phyloP scores from a whole-genome alignment of 1,139 yeast genomes.

The Geotrichum australiense region DNA sequence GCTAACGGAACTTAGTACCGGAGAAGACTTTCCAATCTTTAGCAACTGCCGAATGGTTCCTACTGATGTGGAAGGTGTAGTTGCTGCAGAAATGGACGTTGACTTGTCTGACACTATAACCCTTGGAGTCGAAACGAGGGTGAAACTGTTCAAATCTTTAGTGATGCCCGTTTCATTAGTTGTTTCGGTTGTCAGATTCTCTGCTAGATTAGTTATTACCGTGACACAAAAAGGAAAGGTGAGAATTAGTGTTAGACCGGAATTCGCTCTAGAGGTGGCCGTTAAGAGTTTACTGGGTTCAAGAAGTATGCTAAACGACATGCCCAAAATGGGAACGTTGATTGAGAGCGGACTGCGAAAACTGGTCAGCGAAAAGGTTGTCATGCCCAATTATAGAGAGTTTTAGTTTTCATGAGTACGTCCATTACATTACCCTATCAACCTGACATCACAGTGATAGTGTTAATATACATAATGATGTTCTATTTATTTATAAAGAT shows the following conservation, averaged over 20 bases:
- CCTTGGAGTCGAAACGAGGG: constrained; percentile 77
- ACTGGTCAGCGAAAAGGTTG: constrained; percentile 91
- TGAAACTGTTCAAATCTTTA: constrained; percentile 74
- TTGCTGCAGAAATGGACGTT: constrained; percentile 88
- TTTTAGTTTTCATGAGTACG: too few species aligned
- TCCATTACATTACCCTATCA: too few species aligned
- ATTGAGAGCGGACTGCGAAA: constrained; percentile 75
- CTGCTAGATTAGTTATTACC: constrained; percentile 66
- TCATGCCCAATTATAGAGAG: constrained; percentile 82
- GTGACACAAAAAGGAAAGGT: constrained; percentile 44
- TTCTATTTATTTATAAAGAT: too few species aligned
- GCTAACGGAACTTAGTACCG: constrained; percentile 84
- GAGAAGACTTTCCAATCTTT: constrained; percentile 92
- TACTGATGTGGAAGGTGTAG: constrained; percentile 20
- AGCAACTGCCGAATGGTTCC: constrained; percentile 74
- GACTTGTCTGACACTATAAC: constrained; percentile 88
- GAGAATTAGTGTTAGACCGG: constrained; percentile 73
- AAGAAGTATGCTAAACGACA: constrained; percentile 83
- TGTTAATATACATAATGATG: too few species aligned
- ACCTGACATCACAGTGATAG: too few species aligned
- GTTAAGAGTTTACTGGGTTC: constrained; percentile 87
- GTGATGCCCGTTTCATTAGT: constrained; percentile 68
- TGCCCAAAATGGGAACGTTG: constrained; percentile 81
- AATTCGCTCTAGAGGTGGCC: constrained; percentile 79
- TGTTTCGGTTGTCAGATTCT: constrained; percentile 84